Evolutionary conservation across 495 filamentous ascomycete species (phyloP).

Genomic region (Trichocladium uniseriatum): DNA sequence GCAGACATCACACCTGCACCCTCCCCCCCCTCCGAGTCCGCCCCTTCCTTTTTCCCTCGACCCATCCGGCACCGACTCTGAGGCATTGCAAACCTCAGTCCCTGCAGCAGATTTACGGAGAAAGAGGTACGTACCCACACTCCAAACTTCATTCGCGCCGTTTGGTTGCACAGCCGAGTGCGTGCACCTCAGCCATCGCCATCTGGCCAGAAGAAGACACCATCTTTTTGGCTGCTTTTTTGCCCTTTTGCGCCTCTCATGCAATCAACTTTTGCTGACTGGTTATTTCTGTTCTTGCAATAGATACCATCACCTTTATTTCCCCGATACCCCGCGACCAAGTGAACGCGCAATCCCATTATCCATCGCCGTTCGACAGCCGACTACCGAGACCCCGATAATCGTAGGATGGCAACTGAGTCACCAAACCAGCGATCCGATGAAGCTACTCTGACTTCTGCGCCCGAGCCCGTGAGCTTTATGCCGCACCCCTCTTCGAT

Average conservation of each 20-base stretch:
- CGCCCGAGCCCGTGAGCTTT: conserved; percentile 38
- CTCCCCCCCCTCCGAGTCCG: neutral
- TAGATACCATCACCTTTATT: conserved; percentile 4
- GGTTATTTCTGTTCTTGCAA: neutral
- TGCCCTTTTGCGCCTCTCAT: conserved; percentile 12
- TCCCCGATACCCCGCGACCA: conserved; percentile 14
- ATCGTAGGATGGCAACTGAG: conserved; percentile 53
- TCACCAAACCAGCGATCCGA: conserved; percentile 42
- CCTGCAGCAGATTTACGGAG: conserved; percentile 4
- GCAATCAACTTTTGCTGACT: conserved; percentile 2
- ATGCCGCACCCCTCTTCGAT: neutral
- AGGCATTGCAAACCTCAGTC: conserved; percentile 12
- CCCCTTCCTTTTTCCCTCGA: conserved; percentile 3
- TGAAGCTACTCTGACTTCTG: conserved; percentile 41
- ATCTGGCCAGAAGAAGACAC: conserved; percentile 2
- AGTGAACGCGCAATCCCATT: conserved; percentile 11
- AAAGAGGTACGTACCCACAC: conserved; percentile 15
- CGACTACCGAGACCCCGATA: conserved; percentile 15
- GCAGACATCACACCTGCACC: conserved; percentile 8
- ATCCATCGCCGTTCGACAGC: conserved; percentile 7
- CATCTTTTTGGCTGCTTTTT: neutral
- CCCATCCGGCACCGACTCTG: conserved; percentile 3
- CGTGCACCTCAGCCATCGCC: conserved; percentile 7
- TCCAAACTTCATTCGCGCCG: neutral
- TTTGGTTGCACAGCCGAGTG: conserved; percentile 7